Conservation (phyloP, 768 basidiomycete species). For the Auriscalpium vulgare region DNA sequence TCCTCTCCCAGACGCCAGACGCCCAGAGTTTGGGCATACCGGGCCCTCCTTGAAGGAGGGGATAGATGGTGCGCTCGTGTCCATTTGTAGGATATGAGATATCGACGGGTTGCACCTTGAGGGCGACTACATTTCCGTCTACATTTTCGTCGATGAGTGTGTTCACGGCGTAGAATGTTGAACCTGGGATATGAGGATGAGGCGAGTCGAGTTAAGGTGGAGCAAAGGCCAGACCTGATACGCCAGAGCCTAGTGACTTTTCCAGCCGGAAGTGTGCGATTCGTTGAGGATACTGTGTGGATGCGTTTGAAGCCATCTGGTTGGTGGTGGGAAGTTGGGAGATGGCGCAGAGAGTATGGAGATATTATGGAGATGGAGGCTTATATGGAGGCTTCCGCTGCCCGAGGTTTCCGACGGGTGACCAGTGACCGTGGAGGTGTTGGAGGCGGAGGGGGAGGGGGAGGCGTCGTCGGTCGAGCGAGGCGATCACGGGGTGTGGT, state of each 20-base stretch:
- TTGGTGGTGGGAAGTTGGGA: background rate
- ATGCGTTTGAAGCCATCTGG: background rate
- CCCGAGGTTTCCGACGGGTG: background rate
- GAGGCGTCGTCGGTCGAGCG: background rate
- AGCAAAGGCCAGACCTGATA: slow-evolving; percentile 44
- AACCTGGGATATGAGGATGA: slow-evolving; percentile 35
- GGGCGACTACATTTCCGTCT: slow-evolving; percentile 47
- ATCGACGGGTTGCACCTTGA: slow-evolving; percentile 64
- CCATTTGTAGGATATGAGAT: slow-evolving; percentile 72
- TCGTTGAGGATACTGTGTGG: slow-evolving; percentile 20
- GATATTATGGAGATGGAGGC: background rate
- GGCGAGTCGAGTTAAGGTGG: background rate
- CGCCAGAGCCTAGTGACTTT: slow-evolving; percentile 62
- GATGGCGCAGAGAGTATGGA: background rate
- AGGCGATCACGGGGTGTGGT: background rate
- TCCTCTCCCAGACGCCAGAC: slow-evolving; percentile 26
- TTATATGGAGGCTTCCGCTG: background rate
- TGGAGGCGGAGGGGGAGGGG: background rate
- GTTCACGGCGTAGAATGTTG: slow-evolving; percentile 58
- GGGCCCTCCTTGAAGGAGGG: slow-evolving; percentile 57
- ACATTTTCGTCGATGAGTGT: slow-evolving; percentile 30
- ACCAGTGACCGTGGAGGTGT: background rate
- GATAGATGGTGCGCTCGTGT: slow-evolving; percentile 65
- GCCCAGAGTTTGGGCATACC: slow-evolving; percentile 74
- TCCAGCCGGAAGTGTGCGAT: slow-evolving; percentile 57